Evolutionary conservation across 768 basidiomycete genomes (phyloP), one percentile per base, ranked within the genome.

Genomic region (Gymnopilus junonius): DNA sequence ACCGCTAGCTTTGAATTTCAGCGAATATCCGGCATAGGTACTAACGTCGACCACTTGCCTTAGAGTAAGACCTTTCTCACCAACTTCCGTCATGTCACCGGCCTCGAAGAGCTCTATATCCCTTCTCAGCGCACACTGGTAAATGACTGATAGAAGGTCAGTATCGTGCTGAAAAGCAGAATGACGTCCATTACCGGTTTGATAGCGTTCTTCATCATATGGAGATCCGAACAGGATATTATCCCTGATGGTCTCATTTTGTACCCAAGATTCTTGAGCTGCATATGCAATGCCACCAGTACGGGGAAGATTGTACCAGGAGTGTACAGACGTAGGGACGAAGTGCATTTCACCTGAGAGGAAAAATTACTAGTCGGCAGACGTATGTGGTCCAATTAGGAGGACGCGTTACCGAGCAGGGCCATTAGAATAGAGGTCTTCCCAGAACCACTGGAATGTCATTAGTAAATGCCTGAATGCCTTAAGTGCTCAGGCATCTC

Each of bases 191-290:
- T 15, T 35, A 74, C 75, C 74, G 57, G 87, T 84, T 80, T 87
- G 87, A 72, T 95, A 96, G 7, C 89, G 82, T 58, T 82, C 85
- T 70, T 91, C 89, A 54, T 96, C 90, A 63, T 87, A 93, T 0
- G 87, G 83, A 14, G 86, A 77, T 34, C 93, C 92, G 63, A 97
- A 96, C 43, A 92, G 75, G 61, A 97, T 91, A 69, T 96, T 97
- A 40, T 93, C 90, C 75, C 86, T 66, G 59, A 93, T 91, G 0
- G 90, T 92, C 62, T 90, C 90, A 65, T 92, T 94, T 73, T 89
- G 85, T 4, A 94, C 87, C 92, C 92, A 96, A 3, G 90, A 87
- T 70, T 93, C 92, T 73, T 96, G 93, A 3, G 89, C 89, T 5
- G 90, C 90, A 70, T 91, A 94, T 3, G 92, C 87, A 37, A 95